Base-by-base conservation (phyloP, 345 rosid species). In the Brassica rapa region DNA sequence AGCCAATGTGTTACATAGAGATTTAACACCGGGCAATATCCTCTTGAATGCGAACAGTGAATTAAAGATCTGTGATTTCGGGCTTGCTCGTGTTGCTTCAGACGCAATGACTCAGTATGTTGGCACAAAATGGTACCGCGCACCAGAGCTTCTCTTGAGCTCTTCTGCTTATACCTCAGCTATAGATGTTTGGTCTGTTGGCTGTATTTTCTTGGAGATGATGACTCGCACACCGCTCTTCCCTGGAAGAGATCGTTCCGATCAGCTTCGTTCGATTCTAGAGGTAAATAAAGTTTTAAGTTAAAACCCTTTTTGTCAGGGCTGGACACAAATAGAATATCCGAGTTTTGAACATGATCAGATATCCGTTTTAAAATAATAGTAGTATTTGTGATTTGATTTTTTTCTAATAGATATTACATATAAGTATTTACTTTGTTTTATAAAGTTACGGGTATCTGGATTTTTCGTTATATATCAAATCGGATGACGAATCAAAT, bases 111-210 rank as follows among this genome's bases (percentile, higher is more conserved):
- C 93, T 33, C 91, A 89, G 64, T 88, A 92, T 81, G 98, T 94
- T 59, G 90, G 87, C 76, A 88, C 97, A 59, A 88, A 97, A 82
- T 94, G 98, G 98, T 94, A 94, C 73, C 89, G 97, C 8, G 91
- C 97, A 57, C 98, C 98, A 2, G 98, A 94, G 82, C 88, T 89
- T 77, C 68, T 94, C 61, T 74, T 94, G 66, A 86, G 86, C 84
- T 88, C 97, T 30, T 86, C 89, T 69, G 90, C 88, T 76, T 92
- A 91, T 69, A 92, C 95, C 9, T 84, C 92, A 53, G 95, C 98
- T 70, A 86, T 94, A 33, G 98, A 94, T 87, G 85, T 94, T 11
- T 94, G 98, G 98, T 88, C 97, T 12, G 98, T 89, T 33, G 98
- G 97, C 41, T 94, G 98, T 73, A 85, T 94, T 72, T 94, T 92